These are phyloP conservation scores for Nepenthes alata DNA, from an alignment of 179 eudicot genomes.

Conservation along the genomic window DNA sequence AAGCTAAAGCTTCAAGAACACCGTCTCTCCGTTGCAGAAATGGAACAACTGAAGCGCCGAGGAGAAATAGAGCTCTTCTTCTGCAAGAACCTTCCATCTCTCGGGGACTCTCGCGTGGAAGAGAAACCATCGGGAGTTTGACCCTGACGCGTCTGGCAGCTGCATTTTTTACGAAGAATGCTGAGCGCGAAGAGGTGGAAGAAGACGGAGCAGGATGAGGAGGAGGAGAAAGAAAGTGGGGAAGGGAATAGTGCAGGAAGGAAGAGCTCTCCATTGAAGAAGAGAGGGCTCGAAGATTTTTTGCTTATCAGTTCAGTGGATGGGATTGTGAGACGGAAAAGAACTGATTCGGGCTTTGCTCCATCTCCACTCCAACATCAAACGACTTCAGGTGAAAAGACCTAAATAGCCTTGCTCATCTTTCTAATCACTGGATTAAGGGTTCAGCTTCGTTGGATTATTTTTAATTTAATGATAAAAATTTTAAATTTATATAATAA, in stretches of 20 bases:
- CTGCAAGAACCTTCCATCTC: conserved; percentile 16
- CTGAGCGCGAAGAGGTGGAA: conserved; percentile 26
- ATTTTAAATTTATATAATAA: too few species aligned
- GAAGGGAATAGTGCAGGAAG: not conserved
- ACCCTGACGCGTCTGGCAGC: conserved; percentile 11
- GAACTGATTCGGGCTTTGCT: too few species aligned
- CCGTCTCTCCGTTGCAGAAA: conserved; percentile 26
- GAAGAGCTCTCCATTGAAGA: too few species aligned
- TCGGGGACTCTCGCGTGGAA: conserved; percentile 5
- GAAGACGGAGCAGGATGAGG: not conserved
- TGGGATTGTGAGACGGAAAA: too few species aligned
- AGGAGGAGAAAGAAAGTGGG: not conserved
- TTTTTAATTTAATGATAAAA: too few species aligned
- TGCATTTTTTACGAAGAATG: conserved; percentile 26
- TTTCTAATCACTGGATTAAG: too few species aligned
- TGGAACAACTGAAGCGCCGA: conserved; percentile 61
- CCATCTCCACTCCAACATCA: too few species aligned
- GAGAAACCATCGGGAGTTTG: conserved; percentile 20
- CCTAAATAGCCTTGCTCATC: too few species aligned
- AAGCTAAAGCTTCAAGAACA: conserved; percentile 19
- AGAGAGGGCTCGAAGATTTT: too few species aligned
- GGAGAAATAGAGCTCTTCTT: conserved; percentile 41
- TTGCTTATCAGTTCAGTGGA: too few species aligned
- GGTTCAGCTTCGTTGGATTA: too few species aligned
- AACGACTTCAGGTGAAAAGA: too few species aligned